phyloP scores from a whole-genome alignment of 331 rosid genomes.

The Spiraea crenata region DNA sequence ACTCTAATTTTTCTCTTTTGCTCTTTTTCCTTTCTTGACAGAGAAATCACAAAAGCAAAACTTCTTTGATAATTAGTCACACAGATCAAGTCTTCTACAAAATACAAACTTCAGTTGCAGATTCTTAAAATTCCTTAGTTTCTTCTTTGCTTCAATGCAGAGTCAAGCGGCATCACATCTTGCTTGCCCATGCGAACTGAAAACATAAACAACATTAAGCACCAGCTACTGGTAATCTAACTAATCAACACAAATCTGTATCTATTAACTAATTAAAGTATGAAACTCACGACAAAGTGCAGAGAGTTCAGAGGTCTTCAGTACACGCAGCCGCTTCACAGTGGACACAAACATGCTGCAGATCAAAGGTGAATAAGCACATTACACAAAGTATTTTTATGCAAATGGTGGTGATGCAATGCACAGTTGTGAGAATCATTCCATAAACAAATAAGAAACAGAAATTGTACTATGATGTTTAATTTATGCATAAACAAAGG shows the following conservation, averaged over 20 bases:
- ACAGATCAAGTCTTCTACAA: constrained; percentile 22
- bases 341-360: constrained; percentile 93
- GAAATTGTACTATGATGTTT: neutral
- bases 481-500: neutral
- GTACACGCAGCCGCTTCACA: constrained; percentile 92
- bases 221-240: neutral
- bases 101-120: constrained; percentile 21
- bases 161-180: constrained; percentile 25
- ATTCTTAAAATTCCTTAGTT: constrained; percentile 6
- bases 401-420: constrained; percentile 9
- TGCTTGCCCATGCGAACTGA: constrained; percentile 47
- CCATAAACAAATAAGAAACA: constrained; percentile 8
- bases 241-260: neutral
- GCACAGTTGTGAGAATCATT: neutral
- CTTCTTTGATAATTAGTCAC: constrained; percentile 15
- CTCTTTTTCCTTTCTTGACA: constrained; percentile 11
- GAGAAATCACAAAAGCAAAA: constrained; percentile 31
- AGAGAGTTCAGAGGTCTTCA: constrained; percentile 89
- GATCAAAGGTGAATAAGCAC: constrained; percentile 7
- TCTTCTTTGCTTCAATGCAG: constrained; percentile 31
- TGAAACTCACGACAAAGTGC: constrained; percentile 65
- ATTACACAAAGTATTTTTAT: constrained; percentile 14
- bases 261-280: neutral
- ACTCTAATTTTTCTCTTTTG: constrained; percentile 8
- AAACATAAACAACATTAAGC: constrained; percentile 6